phyloP scores from a whole-genome alignment of 2,329 filamentous ascomycete genomes.

The Byssochlamys sp. region DNA sequence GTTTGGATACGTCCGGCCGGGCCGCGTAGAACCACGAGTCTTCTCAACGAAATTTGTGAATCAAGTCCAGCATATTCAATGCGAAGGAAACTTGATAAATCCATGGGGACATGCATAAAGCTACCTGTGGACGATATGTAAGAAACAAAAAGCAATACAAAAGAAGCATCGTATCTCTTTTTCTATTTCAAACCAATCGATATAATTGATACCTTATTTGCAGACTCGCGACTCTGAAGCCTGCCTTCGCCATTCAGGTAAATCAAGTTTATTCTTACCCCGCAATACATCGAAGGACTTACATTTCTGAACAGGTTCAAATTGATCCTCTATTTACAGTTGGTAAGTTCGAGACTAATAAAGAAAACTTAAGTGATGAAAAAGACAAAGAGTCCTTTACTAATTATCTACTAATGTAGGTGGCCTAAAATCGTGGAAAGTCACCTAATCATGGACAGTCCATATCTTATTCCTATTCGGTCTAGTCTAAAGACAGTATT shows the following conservation, averaged over 20 bases:
- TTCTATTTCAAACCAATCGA: neutral
- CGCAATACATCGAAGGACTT: neutral
- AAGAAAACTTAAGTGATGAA: neutral
- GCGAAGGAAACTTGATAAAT: too few species aligned
- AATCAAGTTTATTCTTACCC: neutral
- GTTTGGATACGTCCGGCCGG: too few species aligned
- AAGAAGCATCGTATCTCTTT: neutral
- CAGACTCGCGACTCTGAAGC: conserved; percentile 28
- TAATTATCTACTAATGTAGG: conserved; percentile 14
- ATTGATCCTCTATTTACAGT: conserved; percentile 21
- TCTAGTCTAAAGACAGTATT: neutral
- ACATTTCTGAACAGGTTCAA: conserved; percentile 16
- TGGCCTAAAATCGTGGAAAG: conserved; percentile 31
- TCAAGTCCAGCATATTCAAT: too few species aligned
- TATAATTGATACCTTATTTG: neutral
- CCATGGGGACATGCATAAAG: too few species aligned
- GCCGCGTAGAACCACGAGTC: too few species aligned
- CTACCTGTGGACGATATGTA: too few species aligned
- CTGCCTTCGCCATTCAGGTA: conserved; percentile 33
- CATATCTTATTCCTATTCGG: neutral
- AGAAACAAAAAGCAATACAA: too few species aligned
- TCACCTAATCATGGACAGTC: neutral
- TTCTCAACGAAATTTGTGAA: too few species aligned
- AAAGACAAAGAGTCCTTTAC: neutral
- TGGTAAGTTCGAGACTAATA: conserved; percentile 16